A percentile compares a stretch with the other conserved stretches of the same genome.
phyloP scores from a whole-genome alignment of 352 stramenopile species.

The Phytophthora sp. region DNA sequence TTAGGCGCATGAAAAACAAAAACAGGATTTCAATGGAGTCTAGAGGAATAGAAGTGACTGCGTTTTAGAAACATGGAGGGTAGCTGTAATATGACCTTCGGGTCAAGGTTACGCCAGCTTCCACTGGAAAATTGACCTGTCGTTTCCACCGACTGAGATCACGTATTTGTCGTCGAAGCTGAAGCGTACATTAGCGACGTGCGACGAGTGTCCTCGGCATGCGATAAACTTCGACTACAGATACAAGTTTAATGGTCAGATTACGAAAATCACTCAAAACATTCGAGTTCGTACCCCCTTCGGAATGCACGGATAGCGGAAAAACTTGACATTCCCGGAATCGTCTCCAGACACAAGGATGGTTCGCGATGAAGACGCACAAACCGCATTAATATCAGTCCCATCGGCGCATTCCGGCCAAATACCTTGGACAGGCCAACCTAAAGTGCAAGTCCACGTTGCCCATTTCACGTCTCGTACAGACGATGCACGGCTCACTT shows the following conservation, averaged over 20 bases:
- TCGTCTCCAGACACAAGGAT: slow-evolving; percentile 87
- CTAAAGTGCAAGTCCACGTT: slow-evolving; percentile 90
- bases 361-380: slow-evolving; percentile 65
- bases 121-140: slow-evolving; percentile 89
- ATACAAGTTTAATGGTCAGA: slow-evolving; percentile 1
- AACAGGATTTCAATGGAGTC: slow-evolving; percentile 3
- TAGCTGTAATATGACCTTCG: neutral
- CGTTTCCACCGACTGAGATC: slow-evolving; percentile 82
- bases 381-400: slow-evolving; percentile 86
- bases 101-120: slow-evolving; percentile 46
- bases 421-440: slow-evolving; percentile 93
- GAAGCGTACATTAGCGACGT: slow-evolving; percentile 86
- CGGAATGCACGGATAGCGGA: slow-evolving; percentile 83
- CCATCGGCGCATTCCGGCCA: slow-evolving; percentile 83
- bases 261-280: neutral
- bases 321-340: slow-evolving; percentile 83
- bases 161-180: slow-evolving; percentile 85
- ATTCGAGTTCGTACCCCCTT: slow-evolving; percentile 52
- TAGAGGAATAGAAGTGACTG: slow-evolving; percentile 22
- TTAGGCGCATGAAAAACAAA: no score
- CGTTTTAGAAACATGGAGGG: slow-evolving; percentile 8
- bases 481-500: slow-evolving; percentile 82
- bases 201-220: slow-evolving; percentile 73
- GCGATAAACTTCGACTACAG: slow-evolving; percentile 57
- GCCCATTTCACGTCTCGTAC: slow-evolving; percentile 86